A percentile compares a stretch with the other conserved stretches of the same genome.
These are phyloP conservation scores for Leccinum proximum DNA, from an alignment of 1,284 basidiomycete genomes.

Conservation along the genomic window DNA sequence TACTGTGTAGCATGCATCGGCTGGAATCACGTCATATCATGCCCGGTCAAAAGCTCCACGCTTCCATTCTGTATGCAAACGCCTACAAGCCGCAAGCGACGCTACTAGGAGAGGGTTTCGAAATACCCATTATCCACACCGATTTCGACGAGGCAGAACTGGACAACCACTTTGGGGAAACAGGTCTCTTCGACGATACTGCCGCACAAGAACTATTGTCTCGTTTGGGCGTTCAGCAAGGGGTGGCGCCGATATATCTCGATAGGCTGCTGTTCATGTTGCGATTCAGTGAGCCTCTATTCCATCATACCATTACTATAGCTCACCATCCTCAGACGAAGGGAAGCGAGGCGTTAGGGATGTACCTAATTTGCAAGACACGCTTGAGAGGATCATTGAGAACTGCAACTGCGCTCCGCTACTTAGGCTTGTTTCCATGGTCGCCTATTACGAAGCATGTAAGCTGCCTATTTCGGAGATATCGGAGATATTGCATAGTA, in stretches of 20 bases:
- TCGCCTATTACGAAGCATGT: conserved; percentile 27
- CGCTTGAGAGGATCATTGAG: conserved; percentile 13
- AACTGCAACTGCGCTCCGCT: conserved; percentile 10
- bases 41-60: conserved; percentile 31
- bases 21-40: conserved; percentile 25
- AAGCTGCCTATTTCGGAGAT: neutral
- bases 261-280: conserved; percentile 30
- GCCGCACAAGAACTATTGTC: conserved; percentile 17
- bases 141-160: conserved; percentile 6
- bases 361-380: conserved; percentile 9
- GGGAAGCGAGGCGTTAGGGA: conserved; percentile 21
- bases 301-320: neutral
- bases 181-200: conserved; percentile 22
- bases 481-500: neutral
- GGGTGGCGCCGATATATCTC: conserved; percentile 19
- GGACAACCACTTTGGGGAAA: conserved; percentile 22
- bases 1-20: conserved; percentile 17
- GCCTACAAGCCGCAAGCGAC: conserved; percentile 24
- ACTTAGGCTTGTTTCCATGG: conserved; percentile 21
- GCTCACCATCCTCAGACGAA: conserved; percentile 15
- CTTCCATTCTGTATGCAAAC: conserved; percentile 27
- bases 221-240: conserved; percentile 10
- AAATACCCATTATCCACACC: conserved; percentile 17
- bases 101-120: conserved; percentile 26
- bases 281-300: conserved; percentile 19